Evolutionary conservation across 2,329 filamentous ascomycete species (phyloP).

Genomic region (Xylaria hypoxylon): DNA sequence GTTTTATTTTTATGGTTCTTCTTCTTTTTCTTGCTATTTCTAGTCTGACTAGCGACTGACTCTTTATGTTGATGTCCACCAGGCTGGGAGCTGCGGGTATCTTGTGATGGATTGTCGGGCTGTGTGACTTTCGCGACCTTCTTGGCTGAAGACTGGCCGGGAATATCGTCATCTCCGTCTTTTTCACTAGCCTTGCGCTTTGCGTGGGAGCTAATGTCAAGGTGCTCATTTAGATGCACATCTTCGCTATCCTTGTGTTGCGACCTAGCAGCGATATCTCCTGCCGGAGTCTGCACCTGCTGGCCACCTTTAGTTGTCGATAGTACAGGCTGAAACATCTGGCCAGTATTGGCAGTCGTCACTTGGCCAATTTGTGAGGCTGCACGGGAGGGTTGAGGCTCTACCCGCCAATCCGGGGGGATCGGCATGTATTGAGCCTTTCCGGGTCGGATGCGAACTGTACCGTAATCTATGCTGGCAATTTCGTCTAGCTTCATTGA

Average conservation of each 20-base stretch:
- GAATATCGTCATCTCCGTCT: neutral
- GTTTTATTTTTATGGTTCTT: constrained; percentile 19
- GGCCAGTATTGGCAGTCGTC: neutral
- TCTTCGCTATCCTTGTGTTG: neutral
- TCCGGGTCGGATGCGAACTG: constrained; percentile 35
- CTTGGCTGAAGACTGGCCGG: constrained; percentile 16
- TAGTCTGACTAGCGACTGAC: neutral
- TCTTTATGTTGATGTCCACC: constrained; percentile 10
- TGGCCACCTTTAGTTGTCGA: neutral
- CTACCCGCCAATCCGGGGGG: constrained; percentile 29
- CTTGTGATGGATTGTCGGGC: neutral
- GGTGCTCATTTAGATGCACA: neutral
- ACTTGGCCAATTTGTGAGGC: neutral
- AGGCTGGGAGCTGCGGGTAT: neutral
- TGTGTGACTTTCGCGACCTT: constrained; percentile 18
- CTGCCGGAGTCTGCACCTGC: neutral
- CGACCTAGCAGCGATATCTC: neutral
- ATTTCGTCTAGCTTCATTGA: neutral
- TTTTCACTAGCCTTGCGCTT: constrained; percentile 36
- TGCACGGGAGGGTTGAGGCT: neutral
- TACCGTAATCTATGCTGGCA: constrained; percentile 34
- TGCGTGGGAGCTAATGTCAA: neutral
- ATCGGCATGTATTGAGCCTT: constrained; percentile 32
- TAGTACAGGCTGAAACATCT: neutral
- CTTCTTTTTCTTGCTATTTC: constrained; percentile 25